Evolutionary conservation across 2,329 filamentous ascomycete species (phyloP), one percentile per base, ranked within the genome.

Genomic region (Talaromyces funiculosus): DNA sequence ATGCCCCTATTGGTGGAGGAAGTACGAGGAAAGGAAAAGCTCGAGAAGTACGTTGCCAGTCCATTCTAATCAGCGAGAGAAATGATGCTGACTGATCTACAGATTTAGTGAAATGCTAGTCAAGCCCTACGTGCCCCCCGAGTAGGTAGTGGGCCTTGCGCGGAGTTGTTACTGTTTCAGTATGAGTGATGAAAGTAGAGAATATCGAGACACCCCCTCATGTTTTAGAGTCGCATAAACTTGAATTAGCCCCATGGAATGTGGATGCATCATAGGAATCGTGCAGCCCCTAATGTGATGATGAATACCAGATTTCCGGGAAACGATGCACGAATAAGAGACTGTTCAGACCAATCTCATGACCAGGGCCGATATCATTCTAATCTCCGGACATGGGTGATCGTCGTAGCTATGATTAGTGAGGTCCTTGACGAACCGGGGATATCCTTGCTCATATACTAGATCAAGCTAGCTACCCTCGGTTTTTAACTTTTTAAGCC

Each of bases 1-100:
- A 97, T 99, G 92, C 94, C 94, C 38, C 77, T 99, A 70, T 79
- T 99, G 62, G 90, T 96, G 1, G 93, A 99, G 75, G 94, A 99
- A 79, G 92, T 99, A 9, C 82, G 94, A 69, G 94, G 94, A 47
- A 96, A 95, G 82, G 93, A 97, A 72, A 93, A 86, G 77, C 79
- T 99, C 67, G 92, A 95, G 78, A 90, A 85, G 76, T 97, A 68
- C 69, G 76, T 69, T 31, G 45, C n/a, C 53, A 33, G 53, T 53
- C n/a, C 40, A 54, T 61, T 14, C 7, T 12, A 38, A 6, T 4
- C n/a, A 29, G 14, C 2, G 24, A n/a, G 16, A 1, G 1, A 18
- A 54, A 10, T 29, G 20, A 54, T 63, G 67, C 63, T 57, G 51
- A 42, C 20, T 45, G 56, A 43, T 26, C 53, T 59, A 62, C 63